A percentile compares a stretch with the other conserved stretches of the same genome.
phyloP scores from a whole-genome alignment of 306 rosid species.

The Ochetophila trinervis region DNA sequence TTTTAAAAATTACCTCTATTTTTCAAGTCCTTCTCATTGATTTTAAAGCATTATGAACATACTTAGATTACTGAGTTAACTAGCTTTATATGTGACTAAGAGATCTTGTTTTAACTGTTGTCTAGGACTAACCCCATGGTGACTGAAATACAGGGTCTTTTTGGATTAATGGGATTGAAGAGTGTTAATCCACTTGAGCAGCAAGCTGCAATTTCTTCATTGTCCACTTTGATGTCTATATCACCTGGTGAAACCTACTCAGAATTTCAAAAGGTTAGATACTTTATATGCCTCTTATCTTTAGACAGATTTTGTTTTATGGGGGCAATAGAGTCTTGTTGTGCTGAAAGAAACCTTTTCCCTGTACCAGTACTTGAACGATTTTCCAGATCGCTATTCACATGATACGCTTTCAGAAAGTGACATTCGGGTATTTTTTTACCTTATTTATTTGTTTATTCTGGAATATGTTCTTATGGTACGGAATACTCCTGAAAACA shows the following conservation, averaged over 20 bases:
- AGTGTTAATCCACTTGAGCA: constrained; percentile 56
- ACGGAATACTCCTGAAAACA: no score
- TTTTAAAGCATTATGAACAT: no score
- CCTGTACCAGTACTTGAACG: constrained; percentile 63
- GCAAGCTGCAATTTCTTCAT: constrained; percentile 65
- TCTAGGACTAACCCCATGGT: constrained; percentile 19
- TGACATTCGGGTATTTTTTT: constrained; percentile 66
- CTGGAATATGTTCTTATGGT: no score
- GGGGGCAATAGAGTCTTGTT: neutral
- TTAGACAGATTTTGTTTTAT: constrained; percentile 12
- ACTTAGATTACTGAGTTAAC: neutral
- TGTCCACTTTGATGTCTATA: constrained; percentile 77
- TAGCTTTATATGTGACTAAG: neutral
- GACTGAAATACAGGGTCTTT: constrained; percentile 49
- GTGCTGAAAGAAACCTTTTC: constrained; percentile 31
- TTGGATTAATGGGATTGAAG: constrained; percentile 70
- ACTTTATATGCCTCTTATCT: constrained; percentile 15
- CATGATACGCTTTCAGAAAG: constrained; percentile 75
- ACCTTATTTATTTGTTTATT: neutral
- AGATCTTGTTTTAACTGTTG: neutral
- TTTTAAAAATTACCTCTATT: no score
- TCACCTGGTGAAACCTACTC: constrained; percentile 69
- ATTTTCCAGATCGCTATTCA: constrained; percentile 60
- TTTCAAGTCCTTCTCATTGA: no score
- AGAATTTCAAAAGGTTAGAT: constrained; percentile 74